These are phyloP conservation scores for Gloeopeniophorella convolvens DNA, from an alignment of 768 basidiomycete genomes.

Conservation along the genomic window DNA sequence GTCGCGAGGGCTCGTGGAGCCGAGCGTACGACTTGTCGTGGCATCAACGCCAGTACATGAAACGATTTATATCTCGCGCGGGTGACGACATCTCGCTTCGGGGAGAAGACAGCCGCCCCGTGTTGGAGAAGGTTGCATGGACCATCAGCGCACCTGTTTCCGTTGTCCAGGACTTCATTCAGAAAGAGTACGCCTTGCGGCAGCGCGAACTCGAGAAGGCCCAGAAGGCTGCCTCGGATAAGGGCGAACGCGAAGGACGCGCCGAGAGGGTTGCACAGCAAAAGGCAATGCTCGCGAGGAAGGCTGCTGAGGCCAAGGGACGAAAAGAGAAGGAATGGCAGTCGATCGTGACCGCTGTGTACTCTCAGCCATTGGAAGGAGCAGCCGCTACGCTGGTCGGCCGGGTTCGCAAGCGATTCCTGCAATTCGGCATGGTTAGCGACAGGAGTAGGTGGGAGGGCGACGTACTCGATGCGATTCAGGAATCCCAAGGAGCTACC, in stretches of 20 bases:
- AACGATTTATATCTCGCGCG: conserved; percentile 38
- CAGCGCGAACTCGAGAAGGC: conserved; percentile 20
- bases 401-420: conserved; percentile 47
- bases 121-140: conserved; percentile 43
- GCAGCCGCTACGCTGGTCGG: conserved; percentile 46
- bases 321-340: conserved; percentile 66
- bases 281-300: conserved; percentile 50
- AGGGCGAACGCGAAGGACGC: conserved; percentile 17
- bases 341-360: conserved; percentile 43
- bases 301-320: conserved; percentile 53
- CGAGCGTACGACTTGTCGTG: conserved; percentile 54
- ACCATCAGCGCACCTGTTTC: conserved; percentile 50
- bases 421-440: conserved; percentile 48
- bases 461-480: conserved; percentile 50
- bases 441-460: conserved; percentile 55
- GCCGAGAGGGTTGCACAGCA: conserved; percentile 37
- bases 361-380: conserved; percentile 46
- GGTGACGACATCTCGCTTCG: conserved; percentile 44
- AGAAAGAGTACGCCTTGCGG: conserved; percentile 25
- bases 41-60: conserved; percentile 63
- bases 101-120: conserved; percentile 35
- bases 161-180: conserved; percentile 41
- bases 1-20: conserved; percentile 55
- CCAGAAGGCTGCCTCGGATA: conserved; percentile 10
- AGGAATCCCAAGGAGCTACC: conserved; percentile 45